Conservation (phyloP, 306 rosid genomes). For the Inga oerstediana region DNA sequence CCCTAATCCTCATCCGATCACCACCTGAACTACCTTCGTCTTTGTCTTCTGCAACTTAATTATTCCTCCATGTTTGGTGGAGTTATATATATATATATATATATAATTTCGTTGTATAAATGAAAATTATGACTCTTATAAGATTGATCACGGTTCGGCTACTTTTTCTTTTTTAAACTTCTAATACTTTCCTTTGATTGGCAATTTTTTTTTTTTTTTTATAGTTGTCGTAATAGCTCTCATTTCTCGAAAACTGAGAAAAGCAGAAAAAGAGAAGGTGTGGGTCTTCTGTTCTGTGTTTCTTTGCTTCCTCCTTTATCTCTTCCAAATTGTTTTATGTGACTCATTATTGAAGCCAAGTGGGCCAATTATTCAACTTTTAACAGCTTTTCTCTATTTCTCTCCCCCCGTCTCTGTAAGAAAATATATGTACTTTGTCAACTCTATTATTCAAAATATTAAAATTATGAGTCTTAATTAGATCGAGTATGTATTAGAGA, state of each 20-base stretch:
- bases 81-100: neutral
- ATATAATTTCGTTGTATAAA: neutral
- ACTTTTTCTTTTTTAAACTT: neutral
- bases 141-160: neutral
- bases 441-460: constrained; percentile 9
- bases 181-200: neutral
- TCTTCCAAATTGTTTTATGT: constrained; percentile 26
- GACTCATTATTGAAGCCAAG: constrained; percentile 30
- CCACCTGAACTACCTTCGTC: neutral
- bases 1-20: neutral
- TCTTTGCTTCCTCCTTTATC: constrained; percentile 32
- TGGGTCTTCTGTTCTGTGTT: constrained; percentile 25
- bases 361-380: constrained; percentile 30
- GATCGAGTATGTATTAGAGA: too few relatives aligned
- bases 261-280: neutral
- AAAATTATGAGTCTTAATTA: neutral
- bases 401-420: neutral
- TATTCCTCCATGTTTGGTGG: neutral
- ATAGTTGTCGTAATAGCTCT: neutral
- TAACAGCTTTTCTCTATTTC: neutral
- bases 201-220: neutral
- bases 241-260: constrained; percentile 11
- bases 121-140: neutral
- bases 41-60: neutral
- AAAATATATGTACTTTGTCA: constrained; percentile 18